Evolutionary conservation across 164 flowering plant genomes (phyloP).

Genomic region (Umbellularia californica): DNA sequence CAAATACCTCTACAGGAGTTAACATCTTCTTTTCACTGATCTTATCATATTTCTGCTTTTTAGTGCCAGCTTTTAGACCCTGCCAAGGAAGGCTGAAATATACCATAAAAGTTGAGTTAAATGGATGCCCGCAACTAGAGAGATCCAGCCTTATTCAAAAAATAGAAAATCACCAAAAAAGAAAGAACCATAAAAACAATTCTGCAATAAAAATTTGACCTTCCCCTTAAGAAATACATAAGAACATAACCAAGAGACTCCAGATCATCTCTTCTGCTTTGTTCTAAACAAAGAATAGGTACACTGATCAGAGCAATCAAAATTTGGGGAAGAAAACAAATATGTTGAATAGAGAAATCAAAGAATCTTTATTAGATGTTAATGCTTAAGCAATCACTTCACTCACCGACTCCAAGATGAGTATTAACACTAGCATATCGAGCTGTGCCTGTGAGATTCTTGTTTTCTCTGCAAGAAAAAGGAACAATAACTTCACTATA

Average conservation of each 20-base stretch:
- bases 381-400: constrained; percentile 16
- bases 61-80: constrained; percentile 73
- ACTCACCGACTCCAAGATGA: constrained; percentile 80
- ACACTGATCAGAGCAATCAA: neutral
- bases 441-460: constrained; percentile 80
- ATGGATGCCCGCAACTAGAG: neutral
- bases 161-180: neutral
- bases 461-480: constrained; percentile 52
- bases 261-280: constrained; percentile 84
- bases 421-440: constrained; percentile 82
- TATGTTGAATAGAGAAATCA: constrained; percentile 1
- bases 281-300: constrained; percentile 38
- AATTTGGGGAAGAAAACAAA: neutral
- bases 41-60: constrained; percentile 49
- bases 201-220: constrained; percentile 28
- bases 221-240: constrained; percentile 78
- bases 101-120: neutral
- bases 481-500: too few species aligned
- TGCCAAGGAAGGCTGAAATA: constrained; percentile 78
- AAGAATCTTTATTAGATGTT: constrained; percentile 20
- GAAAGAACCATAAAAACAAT: neutral
- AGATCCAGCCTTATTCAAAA: neutral
- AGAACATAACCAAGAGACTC: constrained; percentile 86
- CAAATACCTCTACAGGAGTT: constrained; percentile 42
- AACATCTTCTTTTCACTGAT: constrained; percentile 49